phyloP scores from a whole-genome alignment of 2,329 filamentous ascomycete genomes.

The Fusarium chlamydosporum region DNA sequence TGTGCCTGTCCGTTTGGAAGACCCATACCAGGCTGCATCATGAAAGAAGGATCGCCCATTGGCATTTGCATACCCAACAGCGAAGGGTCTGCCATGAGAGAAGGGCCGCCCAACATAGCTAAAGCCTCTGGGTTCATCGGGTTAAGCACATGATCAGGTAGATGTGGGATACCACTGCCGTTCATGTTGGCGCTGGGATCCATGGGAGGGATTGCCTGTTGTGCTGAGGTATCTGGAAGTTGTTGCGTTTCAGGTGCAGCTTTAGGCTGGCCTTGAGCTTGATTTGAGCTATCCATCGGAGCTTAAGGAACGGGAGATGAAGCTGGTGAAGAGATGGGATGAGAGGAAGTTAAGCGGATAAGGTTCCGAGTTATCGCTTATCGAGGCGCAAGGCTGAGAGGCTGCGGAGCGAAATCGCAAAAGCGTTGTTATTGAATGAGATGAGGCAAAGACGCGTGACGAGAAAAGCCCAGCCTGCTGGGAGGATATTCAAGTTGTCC shows the following conservation, averaged over 20 bases:
- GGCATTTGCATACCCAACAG: constrained; percentile 49
- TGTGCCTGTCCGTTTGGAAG: constrained; percentile 52
- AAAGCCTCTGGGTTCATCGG: constrained; percentile 47
- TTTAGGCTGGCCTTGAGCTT: constrained; percentile 41
- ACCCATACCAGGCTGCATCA: constrained; percentile 52
- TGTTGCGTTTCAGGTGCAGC: constrained; percentile 43
- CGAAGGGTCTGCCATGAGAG: constrained; percentile 49
- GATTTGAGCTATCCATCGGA: constrained; percentile 43
- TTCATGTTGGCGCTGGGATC: constrained; percentile 28
- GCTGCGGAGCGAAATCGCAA: constrained; percentile 27
- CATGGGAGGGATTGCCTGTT: constrained; percentile 18
- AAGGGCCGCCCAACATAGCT: constrained; percentile 46
- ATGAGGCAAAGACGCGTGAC: constrained; percentile 37
- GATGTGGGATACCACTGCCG: constrained; percentile 40
- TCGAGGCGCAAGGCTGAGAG: constrained; percentile 39
- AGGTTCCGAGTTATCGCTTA: constrained; percentile 1
- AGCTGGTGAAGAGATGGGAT: not conserved
- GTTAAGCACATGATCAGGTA: constrained; percentile 41
- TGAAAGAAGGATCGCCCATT: constrained; percentile 48
- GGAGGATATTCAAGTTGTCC: constrained; percentile 26
- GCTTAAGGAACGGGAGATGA: not conserved
- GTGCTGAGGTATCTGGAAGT: constrained; percentile 27
- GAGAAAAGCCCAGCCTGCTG: constrained; percentile 45
- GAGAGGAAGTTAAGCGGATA: not conserved
- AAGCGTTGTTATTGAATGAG: constrained; percentile 43